These are phyloP conservation scores for Xylaria castorea DNA, from an alignment of 495 filamentous ascomycete species.

Conservation along the genomic window DNA sequence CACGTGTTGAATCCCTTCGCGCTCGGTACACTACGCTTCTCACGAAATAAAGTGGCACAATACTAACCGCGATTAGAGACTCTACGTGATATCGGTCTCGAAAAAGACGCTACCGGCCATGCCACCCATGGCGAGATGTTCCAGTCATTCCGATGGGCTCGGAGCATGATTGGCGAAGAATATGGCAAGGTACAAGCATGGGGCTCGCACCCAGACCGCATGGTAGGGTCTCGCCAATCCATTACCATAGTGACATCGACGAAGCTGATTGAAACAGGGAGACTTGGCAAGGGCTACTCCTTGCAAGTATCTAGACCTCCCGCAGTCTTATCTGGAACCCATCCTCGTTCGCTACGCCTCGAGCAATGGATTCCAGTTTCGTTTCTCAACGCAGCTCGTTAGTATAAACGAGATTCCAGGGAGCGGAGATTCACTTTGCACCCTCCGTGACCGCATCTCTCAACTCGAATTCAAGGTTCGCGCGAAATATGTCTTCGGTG, in stretches of 20 bases:
- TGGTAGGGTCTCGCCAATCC: constrained; percentile 32
- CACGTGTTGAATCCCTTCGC: constrained; percentile 62
- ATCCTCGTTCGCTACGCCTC: constrained; percentile 50
- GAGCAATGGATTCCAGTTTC: constrained; percentile 45
- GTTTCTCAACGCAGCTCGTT: constrained; percentile 50
- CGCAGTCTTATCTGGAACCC: constrained; percentile 55
- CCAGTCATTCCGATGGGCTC: constrained; percentile 59
- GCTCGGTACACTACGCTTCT: constrained; percentile 40
- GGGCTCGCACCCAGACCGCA: constrained; percentile 56
- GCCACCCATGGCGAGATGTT: constrained; percentile 51
- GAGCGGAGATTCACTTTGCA: constrained; percentile 40
- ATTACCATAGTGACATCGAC: not conserved
- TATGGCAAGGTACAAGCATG: constrained; percentile 60
- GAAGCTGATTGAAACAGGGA: constrained; percentile 42
- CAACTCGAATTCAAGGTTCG: constrained; percentile 49
- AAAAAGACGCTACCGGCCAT: constrained; percentile 48
- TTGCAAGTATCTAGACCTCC: constrained; percentile 52
- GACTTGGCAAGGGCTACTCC: constrained; percentile 30
- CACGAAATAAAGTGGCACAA: not conserved
- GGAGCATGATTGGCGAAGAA: constrained; percentile 61
- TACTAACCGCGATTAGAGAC: constrained; percentile 48
- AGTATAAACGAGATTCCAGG: constrained; percentile 36
- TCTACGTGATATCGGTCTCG: constrained; percentile 63
- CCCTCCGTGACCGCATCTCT: constrained; percentile 50
- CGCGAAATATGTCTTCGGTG: constrained; percentile 61